Percentiles rank a stretch among this genome's conserved stretches.
These are phyloP conservation scores for Lobulomyces angularis DNA, from an alignment of 192 early-diverging fungal species.

Conservation along the genomic window DNA sequence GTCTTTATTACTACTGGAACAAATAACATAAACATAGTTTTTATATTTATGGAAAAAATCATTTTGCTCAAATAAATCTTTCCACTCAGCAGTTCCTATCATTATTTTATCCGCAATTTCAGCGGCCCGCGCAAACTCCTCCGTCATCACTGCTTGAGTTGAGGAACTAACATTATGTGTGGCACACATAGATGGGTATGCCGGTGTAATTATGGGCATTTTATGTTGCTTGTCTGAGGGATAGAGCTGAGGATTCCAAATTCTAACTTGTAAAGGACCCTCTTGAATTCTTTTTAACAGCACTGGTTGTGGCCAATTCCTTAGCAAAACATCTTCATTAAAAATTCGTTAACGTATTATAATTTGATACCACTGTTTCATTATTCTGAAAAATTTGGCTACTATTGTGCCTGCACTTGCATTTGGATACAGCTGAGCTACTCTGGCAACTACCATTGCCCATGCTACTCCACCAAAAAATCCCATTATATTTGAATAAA, in stretches of 20 bases:
- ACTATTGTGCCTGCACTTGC: slow-evolving; percentile 80
- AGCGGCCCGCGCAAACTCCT: slow-evolving; percentile 71
- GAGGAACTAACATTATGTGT: slow-evolving; percentile 92
- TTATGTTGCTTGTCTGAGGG: slow-evolving; percentile 64
- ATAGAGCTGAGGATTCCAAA: slow-evolving; percentile 93
- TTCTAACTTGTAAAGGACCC: slow-evolving; percentile 70
- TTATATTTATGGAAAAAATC: slow-evolving; percentile 80
- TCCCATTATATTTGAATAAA: slow-evolving; percentile 95
- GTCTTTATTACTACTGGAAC: slow-evolving; percentile 59
- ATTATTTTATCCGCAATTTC: slow-evolving; percentile 68
- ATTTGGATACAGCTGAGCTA: slow-evolving; percentile 94
- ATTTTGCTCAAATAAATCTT: slow-evolving; percentile 72
- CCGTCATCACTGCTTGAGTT: slow-evolving; percentile 67
- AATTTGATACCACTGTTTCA: slow-evolving; percentile 57
- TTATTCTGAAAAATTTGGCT: slow-evolving; percentile 75
- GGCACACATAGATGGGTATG: slow-evolving; percentile 96
- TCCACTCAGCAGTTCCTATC: slow-evolving; percentile 62
- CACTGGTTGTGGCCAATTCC: slow-evolving; percentile 87
- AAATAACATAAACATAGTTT: slow-evolving; percentile 82
- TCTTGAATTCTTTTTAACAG: slow-evolving; percentile 76
- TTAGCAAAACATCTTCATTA: slow-evolving; percentile 7
- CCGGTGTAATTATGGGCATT: slow-evolving; percentile 98
- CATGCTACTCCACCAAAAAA: slow-evolving; percentile 98
- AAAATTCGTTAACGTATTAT: not conserved
- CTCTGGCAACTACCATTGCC: slow-evolving; percentile 91